Evolutionary conservation across 352 stramenopile species (phyloP), one percentile per base, ranked within the genome.

Genomic region (Globisporangium echinulatum): DNA sequence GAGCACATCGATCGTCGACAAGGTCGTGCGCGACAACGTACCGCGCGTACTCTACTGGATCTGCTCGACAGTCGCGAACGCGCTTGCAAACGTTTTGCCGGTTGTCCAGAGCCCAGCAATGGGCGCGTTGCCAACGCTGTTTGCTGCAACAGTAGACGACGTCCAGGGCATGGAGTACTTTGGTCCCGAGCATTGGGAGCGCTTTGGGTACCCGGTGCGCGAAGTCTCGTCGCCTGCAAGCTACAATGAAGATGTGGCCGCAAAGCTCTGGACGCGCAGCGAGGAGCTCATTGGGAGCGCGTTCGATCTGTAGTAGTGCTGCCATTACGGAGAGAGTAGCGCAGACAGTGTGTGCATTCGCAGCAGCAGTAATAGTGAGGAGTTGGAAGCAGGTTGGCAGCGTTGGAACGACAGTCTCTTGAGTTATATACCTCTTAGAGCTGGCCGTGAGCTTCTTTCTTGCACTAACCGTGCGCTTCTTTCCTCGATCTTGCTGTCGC

Each of bases 1-100:
- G 10, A 62, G 78, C 54, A 87, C 67, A 49, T 67, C 84, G 59
- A 85, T 88, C 33, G 77, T 75, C 55, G 69, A 69, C 25, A 74
- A 68, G 51, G 75, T 78, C 54, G 73, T 79, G 37, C 63, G 67
- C 60, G 69, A 49, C 44, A 71, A 68, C 15, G 70, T 77, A 17
- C 67, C 69, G 19, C 15, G 38, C 25, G 72, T 63, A 46, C 51
- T 84, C 39, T 70, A 75, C 17, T 64, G 71, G 43, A 61, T 75
- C 6, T 58, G 75, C 19, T 25, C 19, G 19, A 25, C 19, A 25
- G 19, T 25, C 19, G 19, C 19, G 19, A 61, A 71, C 44, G 74
- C 66, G 72, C 58, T 82, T 8, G 38, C 84, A 17, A 72, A 70
- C 19, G 62, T 43, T 63, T 43, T 83, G 43, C 72, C 74, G 17